Conservation (phyloP, 1,284 basidiomycete species). For the Ganoderma sinense region DNA sequence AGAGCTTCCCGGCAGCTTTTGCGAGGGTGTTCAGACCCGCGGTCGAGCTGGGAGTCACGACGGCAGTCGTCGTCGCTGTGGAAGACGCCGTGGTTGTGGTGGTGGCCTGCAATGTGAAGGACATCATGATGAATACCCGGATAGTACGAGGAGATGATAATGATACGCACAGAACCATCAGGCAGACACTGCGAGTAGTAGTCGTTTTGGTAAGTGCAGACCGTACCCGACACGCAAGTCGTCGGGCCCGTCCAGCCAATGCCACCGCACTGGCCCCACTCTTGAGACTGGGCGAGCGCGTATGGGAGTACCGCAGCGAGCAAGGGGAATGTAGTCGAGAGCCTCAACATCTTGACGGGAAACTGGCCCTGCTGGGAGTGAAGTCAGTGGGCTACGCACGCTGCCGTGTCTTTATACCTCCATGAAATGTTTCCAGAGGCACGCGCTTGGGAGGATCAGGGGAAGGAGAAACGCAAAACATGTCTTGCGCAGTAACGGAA, state of each 20-base stretch:
- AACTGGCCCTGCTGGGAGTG: background rate
- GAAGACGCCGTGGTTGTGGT: background rate
- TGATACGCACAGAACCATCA: conserved; percentile 8
- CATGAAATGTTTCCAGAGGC: background rate
- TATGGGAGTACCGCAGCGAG: conserved; percentile 37
- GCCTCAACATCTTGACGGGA: conserved; percentile 30
- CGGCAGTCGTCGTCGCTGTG: background rate
- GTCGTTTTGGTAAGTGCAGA: conserved; percentile 32
- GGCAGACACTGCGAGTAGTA: conserved; percentile 45
- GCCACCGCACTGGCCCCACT: conserved; percentile 46
- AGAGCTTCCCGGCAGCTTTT: conserved; percentile 58
- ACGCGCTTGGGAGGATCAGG: background rate
- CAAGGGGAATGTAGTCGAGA: conserved; percentile 34
- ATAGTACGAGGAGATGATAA: background rate
- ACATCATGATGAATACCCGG: background rate
- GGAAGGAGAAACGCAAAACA: background rate
- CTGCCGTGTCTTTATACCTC: background rate
- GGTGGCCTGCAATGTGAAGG: background rate
- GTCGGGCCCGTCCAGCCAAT: conserved; percentile 44
- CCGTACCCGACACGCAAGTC: conserved; percentile 40
- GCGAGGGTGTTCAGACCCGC: conserved; percentile 49
- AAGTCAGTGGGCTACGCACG: background rate
- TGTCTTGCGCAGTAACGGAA: conserved; percentile 14
- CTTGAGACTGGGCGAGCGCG: conserved; percentile 38
- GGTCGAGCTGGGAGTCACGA: conserved; percentile 19